phyloP scores from a whole-genome alignment of 2,329 filamentous ascomycete genomes.

The Aspergillus pseudotamarii region DNA sequence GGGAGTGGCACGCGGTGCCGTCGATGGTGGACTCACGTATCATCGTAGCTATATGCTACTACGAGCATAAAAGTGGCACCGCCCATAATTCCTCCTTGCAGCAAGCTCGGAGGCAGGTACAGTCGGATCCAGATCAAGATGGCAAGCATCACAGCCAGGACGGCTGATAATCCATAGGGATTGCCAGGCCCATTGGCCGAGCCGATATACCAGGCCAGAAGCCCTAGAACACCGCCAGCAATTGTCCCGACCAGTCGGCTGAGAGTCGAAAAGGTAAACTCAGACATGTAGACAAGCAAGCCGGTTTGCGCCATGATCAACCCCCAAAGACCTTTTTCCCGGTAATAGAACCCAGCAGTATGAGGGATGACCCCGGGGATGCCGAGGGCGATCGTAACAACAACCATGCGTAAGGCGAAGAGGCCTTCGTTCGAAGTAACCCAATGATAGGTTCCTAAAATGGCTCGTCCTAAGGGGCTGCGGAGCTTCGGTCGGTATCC shows the following conservation, averaged over 20 bases:
- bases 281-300: constrained; percentile 54
- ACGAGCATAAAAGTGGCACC: constrained; percentile 50
- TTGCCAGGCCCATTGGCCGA: constrained; percentile 53
- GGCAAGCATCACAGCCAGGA: constrained; percentile 35
- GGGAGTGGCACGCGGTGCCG: no score
- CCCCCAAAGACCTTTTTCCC: constrained; percentile 56
- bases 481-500: constrained; percentile 32
- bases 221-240: constrained; percentile 51
- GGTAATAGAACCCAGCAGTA: constrained; percentile 54
- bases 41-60: constrained; percentile 52
- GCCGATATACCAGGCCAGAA: constrained; percentile 57
- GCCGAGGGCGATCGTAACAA: constrained; percentile 49
- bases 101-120: constrained; percentile 33
- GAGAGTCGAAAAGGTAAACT: constrained; percentile 53
- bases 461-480: constrained; percentile 27
- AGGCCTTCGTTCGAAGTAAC: constrained; percentile 47
- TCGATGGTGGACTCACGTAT: constrained; percentile 39
- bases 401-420: constrained; percentile 52
- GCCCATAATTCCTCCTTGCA: constrained; percentile 43
- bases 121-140: constrained; percentile 40
- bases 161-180: constrained; percentile 53
- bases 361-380: constrained; percentile 48
- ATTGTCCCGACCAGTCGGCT: constrained; percentile 49
- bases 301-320: constrained; percentile 56
- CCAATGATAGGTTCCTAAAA: constrained; percentile 43